These are phyloP conservation scores for Pleurotus tuber-regium DNA, from an alignment of 768 basidiomycete species.

Conservation along the genomic window DNA sequence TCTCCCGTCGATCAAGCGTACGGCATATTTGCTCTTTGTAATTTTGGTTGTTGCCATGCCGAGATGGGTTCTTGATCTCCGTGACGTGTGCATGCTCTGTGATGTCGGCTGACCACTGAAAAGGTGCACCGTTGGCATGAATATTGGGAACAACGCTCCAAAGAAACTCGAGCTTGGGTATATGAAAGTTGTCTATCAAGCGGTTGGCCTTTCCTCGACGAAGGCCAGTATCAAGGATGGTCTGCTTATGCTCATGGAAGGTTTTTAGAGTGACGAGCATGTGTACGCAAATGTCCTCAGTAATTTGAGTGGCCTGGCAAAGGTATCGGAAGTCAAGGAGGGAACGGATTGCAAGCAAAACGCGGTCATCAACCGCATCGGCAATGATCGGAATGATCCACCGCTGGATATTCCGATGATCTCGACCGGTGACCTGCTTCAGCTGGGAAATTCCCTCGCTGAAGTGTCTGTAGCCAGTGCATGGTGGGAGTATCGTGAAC, in stretches of 20 bases:
- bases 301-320: slow-evolving; percentile 5
- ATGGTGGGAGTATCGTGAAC: slow-evolving; percentile 21
- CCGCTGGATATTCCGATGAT: slow-evolving; percentile 23
- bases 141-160: slow-evolving; percentile 19
- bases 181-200: slow-evolving; percentile 23
- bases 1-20: slow-evolving; percentile 19
- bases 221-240: slow-evolving; percentile 18
- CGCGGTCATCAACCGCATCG: slow-evolving; percentile 8
- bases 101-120: slow-evolving; percentile 23
- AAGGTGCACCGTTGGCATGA: slow-evolving; percentile 16
- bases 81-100: slow-evolving; percentile 21
- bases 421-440: slow-evolving; percentile 24
- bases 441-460: slow-evolving; percentile 22
- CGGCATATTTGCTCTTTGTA: slow-evolving; percentile 20
- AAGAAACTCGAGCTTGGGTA: slow-evolving; percentile 30
- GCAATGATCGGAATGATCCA: slow-evolving; percentile 16
- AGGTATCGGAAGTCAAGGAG: slow-evolving; percentile 14
- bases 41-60: slow-evolving; percentile 18
- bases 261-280: slow-evolving; percentile 14
- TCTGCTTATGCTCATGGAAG: slow-evolving; percentile 26
- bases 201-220: slow-evolving; percentile 13
- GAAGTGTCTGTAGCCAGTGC: slow-evolving; percentile 22
- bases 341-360: slow-evolving; percentile 12
- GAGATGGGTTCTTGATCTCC: slow-evolving; percentile 18
- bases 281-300: slow-evolving; percentile 1